Conservation (phyloP, 345 rosid species). For the Clausena lansium region DNA sequence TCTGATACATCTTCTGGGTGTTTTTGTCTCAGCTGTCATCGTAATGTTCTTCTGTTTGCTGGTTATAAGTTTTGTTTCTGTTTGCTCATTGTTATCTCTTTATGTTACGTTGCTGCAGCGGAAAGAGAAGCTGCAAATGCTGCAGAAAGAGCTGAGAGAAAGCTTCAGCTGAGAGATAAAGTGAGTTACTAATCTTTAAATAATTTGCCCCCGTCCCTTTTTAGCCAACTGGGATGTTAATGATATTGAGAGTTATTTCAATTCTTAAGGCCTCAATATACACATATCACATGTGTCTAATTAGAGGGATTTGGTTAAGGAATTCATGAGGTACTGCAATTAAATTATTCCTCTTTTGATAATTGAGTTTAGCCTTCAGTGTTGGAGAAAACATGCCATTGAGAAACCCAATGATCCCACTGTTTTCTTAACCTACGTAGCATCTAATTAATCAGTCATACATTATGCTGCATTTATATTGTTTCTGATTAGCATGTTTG, state of each 20-base stretch:
- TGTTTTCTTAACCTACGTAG: neutral
- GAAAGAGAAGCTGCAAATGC: constrained; percentile 90
- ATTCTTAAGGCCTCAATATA: neutral
- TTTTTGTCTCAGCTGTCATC: neutral
- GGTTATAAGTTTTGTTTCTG: neutral
- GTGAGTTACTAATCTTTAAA: constrained; percentile 37
- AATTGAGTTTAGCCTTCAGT: neutral
- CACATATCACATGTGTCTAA: neutral
- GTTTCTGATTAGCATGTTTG: neutral
- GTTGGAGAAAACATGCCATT: neutral
- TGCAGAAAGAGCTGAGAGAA: constrained; percentile 92
- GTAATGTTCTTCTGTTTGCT: neutral
- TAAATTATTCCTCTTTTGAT: neutral
- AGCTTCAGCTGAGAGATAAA: constrained; percentile 75
- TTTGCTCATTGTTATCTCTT: constrained; percentile 7
- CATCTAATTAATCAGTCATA: neutral
- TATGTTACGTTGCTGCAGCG: constrained; percentile 46
- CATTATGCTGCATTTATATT: neutral
- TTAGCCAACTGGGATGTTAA: neutral
- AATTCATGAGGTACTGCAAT: neutral
- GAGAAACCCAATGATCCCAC: neutral
- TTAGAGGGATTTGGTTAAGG: neutral
- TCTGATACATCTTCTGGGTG: neutral
- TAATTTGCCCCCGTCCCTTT: neutral
- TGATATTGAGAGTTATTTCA: neutral